Conservation (phyloP, 495 filamentous ascomycete genomes). For the Emericellopsis terricola region DNA sequence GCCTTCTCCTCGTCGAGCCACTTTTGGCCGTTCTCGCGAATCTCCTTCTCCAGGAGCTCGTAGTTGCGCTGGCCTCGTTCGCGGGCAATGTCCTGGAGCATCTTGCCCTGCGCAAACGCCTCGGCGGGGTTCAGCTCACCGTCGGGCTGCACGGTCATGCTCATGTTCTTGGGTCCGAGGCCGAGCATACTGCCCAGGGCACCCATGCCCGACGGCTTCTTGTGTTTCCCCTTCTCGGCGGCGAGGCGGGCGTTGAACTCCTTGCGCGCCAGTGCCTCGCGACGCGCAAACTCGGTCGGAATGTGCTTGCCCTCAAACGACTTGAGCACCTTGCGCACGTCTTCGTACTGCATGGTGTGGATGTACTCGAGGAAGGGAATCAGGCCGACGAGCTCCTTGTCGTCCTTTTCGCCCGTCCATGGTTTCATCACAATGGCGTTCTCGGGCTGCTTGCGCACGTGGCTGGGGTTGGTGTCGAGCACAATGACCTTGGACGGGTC, state of each 20-base stretch:
- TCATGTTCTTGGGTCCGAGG: conserved; percentile 42
- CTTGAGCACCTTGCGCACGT: conserved; percentile 69
- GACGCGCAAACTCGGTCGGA: conserved; percentile 68
- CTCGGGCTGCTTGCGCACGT: conserved; percentile 72
- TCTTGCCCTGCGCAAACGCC: conserved; percentile 75
- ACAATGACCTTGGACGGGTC: conserved; percentile 87
- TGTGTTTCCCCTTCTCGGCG: conserved; percentile 46
- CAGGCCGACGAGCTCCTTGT: conserved; percentile 67
- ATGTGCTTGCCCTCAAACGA: conserved; percentile 78
- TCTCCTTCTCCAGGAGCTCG: conserved; percentile 70
- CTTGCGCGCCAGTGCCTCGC: conserved; percentile 69
- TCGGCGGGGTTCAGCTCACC: conserved; percentile 53
- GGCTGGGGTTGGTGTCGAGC: conserved; percentile 66
- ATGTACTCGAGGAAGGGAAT: conserved; percentile 96
- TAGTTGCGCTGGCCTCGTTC: conserved; percentile 85
- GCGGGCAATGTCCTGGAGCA: conserved; percentile 79
- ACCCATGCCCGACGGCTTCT: conserved; percentile 30
- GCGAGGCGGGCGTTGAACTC: conserved; percentile 62
- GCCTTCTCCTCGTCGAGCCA: conserved; percentile 85
- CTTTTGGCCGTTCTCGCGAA: conserved; percentile 79
- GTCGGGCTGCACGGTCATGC: conserved; percentile 32
- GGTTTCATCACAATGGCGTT: conserved; percentile 83
- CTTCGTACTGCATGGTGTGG: conserved; percentile 74
- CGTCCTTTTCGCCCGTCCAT: conserved; percentile 70
- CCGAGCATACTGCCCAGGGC: conserved; percentile 54